phyloP scores from a whole-genome alignment of 345 rosid species.

The Cardamine chenopodiifolia region DNA sequence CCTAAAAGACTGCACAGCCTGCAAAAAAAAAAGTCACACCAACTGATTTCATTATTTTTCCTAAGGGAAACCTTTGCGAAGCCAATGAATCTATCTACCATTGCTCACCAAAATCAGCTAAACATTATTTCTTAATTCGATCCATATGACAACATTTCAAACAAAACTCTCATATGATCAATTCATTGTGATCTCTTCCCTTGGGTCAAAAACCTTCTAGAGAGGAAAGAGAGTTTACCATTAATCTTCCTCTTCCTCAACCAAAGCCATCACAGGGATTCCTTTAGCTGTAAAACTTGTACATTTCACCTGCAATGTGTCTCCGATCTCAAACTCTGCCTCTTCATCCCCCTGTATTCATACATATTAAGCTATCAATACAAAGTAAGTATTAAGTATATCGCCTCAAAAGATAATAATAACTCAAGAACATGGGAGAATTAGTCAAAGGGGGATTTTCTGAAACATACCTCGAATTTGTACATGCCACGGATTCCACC shows the following conservation, averaged over 20 bases:
- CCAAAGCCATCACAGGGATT: constrained; percentile 71
- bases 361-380: constrained; percentile 19
- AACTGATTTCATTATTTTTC: background rate
- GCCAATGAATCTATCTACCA: constrained; percentile 17
- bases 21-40: constrained; percentile 13
- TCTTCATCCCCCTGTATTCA: constrained; percentile 52
- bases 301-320: constrained; percentile 63
- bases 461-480: constrained; percentile 65
- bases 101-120: background rate
- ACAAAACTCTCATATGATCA: constrained; percentile 15
- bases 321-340: constrained; percentile 56
- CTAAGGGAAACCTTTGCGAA: background rate
- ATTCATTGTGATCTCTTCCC: background rate
- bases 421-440: constrained; percentile 10
- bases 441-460: background rate
- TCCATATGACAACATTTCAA: constrained; percentile 1
- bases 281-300: constrained; percentile 79
- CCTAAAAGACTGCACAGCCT: constrained; percentile 12
- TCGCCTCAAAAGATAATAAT: background rate
- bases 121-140: constrained; percentile 10
- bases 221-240: constrained; percentile 14
- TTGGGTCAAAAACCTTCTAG: background rate
- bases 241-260: constrained; percentile 42
- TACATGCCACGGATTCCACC: constrained; percentile 90
- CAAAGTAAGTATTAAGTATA: background rate